These are phyloP conservation scores for Diaporthe aspalathi DNA, from an alignment of 2,329 filamentous ascomycete species.

Conservation along the genomic window DNA sequence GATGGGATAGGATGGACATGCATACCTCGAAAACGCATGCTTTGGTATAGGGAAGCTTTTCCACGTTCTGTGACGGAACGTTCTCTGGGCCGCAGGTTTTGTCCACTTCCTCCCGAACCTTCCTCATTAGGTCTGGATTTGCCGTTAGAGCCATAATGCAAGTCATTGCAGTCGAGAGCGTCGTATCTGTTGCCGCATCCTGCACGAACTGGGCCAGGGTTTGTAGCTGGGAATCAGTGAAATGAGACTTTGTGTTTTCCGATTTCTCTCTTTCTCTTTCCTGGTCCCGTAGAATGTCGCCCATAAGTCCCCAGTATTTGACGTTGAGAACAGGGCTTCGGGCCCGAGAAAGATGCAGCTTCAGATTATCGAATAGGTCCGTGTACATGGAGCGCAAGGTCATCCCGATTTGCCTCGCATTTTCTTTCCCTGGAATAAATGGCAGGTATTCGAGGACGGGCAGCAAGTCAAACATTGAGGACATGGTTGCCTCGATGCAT, in stretches of 20 bases:
- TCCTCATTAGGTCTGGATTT: background rate
- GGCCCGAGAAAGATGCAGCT: background rate
- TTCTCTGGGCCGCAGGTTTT: background rate
- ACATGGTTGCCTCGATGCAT: conserved; percentile 8
- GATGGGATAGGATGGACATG: rapidly evolving
- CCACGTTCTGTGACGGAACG: background rate
- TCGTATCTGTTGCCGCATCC: conserved; percentile 26
- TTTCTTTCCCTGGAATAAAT: background rate
- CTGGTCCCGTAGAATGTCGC: conserved; percentile 1
- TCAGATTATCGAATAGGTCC: background rate
- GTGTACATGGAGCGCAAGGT: background rate
- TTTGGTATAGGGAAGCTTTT: conserved; percentile 12
- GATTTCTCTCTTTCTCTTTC: background rate
- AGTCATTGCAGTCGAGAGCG: conserved; percentile 12
- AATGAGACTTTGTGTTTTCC: background rate
- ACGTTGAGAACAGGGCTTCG: background rate
- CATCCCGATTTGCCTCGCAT: background rate
- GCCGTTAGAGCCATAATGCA: conserved; percentile 27
- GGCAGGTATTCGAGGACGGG: conserved; percentile 24
- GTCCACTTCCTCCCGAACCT: conserved; percentile 16
- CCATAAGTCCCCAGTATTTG: conserved; percentile 28
- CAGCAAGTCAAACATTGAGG: conserved; percentile 10
- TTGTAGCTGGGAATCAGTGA: conserved; percentile 14
- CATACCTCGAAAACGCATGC: conserved; percentile 30
- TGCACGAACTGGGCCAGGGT: background rate